phyloP scores from a whole-genome alignment of 768 basidiomycete species.

The Boletus coccyginus region DNA sequence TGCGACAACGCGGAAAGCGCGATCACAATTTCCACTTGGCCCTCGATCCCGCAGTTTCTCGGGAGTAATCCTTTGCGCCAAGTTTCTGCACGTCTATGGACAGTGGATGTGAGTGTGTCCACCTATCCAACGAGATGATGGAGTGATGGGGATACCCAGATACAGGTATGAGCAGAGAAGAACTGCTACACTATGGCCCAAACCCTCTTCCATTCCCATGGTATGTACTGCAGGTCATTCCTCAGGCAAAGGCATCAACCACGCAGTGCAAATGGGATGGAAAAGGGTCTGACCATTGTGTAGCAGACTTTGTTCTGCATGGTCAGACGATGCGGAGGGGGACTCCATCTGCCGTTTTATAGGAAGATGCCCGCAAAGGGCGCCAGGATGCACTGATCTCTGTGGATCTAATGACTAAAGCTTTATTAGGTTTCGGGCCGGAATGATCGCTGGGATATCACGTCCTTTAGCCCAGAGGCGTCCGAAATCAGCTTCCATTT shows the following conservation, averaged over 20 bases:
- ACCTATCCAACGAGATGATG: not conserved
- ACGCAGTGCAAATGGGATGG: conserved; percentile 27
- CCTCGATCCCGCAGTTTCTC: not conserved
- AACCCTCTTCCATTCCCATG: conserved; percentile 49
- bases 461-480: not conserved
- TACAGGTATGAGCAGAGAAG: not conserved
- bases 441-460: not conserved
- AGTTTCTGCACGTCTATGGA: not conserved
- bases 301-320: conserved; percentile 20
- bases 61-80: not conserved
- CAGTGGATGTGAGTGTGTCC: not conserved
- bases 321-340: not conserved
- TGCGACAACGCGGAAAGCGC: not conserved
- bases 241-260: conserved; percentile 29
- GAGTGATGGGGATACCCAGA: not conserved
- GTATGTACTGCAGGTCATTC: conserved; percentile 36
- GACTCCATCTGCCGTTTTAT: conserved; percentile 3
- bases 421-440: not conserved
- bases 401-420: conserved; percentile 2
- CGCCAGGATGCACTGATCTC: not conserved
- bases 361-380: not conserved
- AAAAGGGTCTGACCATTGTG: conserved; percentile 28
- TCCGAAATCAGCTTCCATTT: conserved; percentile 4
- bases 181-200: conserved; percentile 25
- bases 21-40: not conserved